Base-by-base conservation (phyloP, 2,329 filamentous ascomycete species). In the Epichloe uncinata region DNA sequence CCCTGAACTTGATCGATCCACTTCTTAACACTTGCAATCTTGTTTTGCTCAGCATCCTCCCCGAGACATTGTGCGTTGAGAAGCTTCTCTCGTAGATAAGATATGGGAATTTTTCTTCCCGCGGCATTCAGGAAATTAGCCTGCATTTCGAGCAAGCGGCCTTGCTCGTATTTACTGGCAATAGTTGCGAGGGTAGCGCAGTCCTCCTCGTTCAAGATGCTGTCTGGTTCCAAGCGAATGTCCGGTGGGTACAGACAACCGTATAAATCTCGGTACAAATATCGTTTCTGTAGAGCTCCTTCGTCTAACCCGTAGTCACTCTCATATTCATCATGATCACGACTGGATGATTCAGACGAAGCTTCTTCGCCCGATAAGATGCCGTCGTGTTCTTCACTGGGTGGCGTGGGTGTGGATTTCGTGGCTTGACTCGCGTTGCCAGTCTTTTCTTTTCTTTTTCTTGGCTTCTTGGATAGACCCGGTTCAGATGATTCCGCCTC, bases 71-170 rank as follows among this genome's bases (percentile, higher is more conserved):
- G 9, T 20, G 36, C 20, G 13, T 16, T 13, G 36, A 22, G 30
- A 22, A 63, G 61, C 50, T 62, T 66, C 20, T 55, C 57, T 40
- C 63, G 62, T 43, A 73, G 62, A n/a, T 65, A 55, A 35, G 65
- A 61, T 7, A 68, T 55, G 1, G 68, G 64, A 0, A 72, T 58
- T 61, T 70, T 63, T 6, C 66, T 60, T 4, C 70, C 70, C 0
- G 69, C 72, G 42, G 58, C 65, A 51, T 72, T 71, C 57, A 61
- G 67, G 49, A 73, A 71, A 45, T 65, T 66, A 33, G 69, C 66
- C 53, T 73, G 70, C 59, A 72, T 66, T 52, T 71, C 65, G 0
- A 71, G 59, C 66, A 67, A 72, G 22, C 61, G 61, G 30, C 59
- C 58, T 18, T 53, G 57, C 44, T 63, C 60, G 37, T 63, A 59